Evolutionary conservation across 2,329 filamentous ascomycete species (phyloP).

Genomic region (Colletotrichum sp.): DNA sequence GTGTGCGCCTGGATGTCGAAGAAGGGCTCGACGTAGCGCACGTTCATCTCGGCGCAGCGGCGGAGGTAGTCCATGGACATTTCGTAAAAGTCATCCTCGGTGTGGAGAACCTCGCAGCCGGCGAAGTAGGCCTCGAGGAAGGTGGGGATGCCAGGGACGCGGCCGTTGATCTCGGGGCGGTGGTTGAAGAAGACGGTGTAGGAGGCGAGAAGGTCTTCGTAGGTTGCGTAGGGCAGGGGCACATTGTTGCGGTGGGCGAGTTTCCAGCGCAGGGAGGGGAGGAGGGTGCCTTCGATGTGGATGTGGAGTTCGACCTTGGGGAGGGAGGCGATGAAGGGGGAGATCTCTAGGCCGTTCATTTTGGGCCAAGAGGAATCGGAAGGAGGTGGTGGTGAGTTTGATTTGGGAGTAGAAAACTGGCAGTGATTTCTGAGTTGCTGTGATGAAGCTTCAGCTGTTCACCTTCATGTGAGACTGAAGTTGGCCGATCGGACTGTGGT

Average conservation of each 20-base stretch:
- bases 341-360: conserved; percentile 35
- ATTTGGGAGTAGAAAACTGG: background rate
- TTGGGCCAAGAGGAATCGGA: background rate
- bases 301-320: conserved; percentile 86
- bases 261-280: conserved; percentile 71
- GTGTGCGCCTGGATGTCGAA: conserved; percentile 83
- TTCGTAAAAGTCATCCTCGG: conserved; percentile 72
- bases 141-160: conserved; percentile 30
- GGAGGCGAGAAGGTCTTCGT: conserved; percentile 62
- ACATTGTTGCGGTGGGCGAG: conserved; percentile 70
- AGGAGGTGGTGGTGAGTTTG: background rate
- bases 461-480: background rate
- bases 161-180: conserved; percentile 40
- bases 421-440: background rate
- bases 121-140: conserved; percentile 83
- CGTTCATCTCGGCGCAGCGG: conserved; percentile 66
- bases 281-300: conserved; percentile 78
- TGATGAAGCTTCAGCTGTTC: background rate
- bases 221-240: conserved; percentile 67
- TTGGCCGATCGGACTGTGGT: background rate
- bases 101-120: conserved; percentile 72
- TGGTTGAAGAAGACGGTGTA: conserved; percentile 54
- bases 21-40: conserved; percentile 80
- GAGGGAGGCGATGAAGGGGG: conserved; percentile 63
- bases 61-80: conserved; percentile 76